Percentiles rank a stretch among this genome's conserved stretches.
Conservation (phyloP, 345 rosid species). For the Syzygium aromaticum region DNA sequence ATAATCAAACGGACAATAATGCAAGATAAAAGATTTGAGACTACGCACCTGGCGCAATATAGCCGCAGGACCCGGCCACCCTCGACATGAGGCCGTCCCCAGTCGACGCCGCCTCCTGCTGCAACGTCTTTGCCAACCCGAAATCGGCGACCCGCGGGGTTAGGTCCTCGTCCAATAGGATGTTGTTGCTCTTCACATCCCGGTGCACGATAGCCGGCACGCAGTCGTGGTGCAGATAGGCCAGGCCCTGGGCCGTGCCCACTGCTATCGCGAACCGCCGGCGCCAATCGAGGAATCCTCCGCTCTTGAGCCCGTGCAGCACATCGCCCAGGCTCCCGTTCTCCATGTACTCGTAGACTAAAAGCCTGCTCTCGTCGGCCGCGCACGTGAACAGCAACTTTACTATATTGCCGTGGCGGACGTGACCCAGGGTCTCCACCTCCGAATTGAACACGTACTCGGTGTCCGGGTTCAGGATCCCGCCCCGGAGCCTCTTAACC, state of each 20-base stretch:
- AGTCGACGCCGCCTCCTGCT: not conserved
- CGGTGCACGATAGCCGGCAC: conserved; percentile 65
- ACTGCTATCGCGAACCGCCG: conserved; percentile 38
- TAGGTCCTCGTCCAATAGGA: conserved; percentile 55
- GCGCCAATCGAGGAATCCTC: conserved; percentile 33
- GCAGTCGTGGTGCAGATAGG: conserved; percentile 69
- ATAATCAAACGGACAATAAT: not conserved
- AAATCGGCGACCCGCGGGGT: conserved; percentile 66
- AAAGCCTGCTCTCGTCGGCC: conserved; percentile 28
- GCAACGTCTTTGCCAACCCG: conserved; percentile 61
- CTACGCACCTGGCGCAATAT: conserved; percentile 71
- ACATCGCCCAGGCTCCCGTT: conserved; percentile 70
- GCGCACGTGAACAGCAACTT: conserved; percentile 44
- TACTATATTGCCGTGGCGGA: conserved; percentile 57
- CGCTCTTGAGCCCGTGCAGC: conserved; percentile 31
- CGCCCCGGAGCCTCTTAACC: conserved; percentile 51
- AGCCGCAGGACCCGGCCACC: conserved; percentile 65
- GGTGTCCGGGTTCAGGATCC: conserved; percentile 12
- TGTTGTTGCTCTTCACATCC: conserved; percentile 74
- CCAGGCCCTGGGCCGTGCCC: conserved; percentile 60
- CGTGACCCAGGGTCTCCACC: conserved; percentile 45
- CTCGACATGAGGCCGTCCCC: conserved; percentile 30
- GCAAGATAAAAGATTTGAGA: not conserved
- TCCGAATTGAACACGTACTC: conserved; percentile 44
- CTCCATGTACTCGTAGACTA: conserved; percentile 69